These are phyloP conservation scores for Rutstroemia sp. DNA, from an alignment of 2,329 filamentous ascomycete genomes.

Conservation along the genomic window DNA sequence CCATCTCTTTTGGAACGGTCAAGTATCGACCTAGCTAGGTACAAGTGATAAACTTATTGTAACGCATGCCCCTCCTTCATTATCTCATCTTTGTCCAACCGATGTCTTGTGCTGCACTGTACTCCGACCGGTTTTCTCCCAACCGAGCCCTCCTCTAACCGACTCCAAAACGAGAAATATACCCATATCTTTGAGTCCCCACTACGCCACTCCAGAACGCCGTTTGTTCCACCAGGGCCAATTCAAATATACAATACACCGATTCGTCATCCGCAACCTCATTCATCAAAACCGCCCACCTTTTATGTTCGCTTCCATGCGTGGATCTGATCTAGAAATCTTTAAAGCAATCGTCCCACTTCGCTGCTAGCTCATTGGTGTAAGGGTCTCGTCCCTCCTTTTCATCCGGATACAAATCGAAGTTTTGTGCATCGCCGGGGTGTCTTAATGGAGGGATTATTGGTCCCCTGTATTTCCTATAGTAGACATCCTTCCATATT, in stretches of 20 bases:
- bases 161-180: too few relatives aligned
- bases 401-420: conserved; percentile 77
- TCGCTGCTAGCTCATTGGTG: conserved; percentile 58
- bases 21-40: not conserved
- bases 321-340: conserved; percentile 48
- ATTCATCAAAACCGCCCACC: not conserved
- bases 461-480: conserved; percentile 57
- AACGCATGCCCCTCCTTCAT: not conserved
- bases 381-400: conserved; percentile 58
- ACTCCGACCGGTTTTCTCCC: not conserved
- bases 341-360: conserved; percentile 64
- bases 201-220: conserved; percentile 5
- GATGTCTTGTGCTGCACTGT: not conserved
- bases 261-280: not conserved
- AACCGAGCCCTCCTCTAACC: too few relatives aligned
- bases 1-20: not conserved
- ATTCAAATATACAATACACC: conserved; percentile 1
- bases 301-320: conserved; percentile 3
- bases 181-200: not conserved
- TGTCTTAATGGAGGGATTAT: conserved; percentile 70
- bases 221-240: conserved; percentile 3
- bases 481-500: conserved; percentile 66
- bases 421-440: conserved; percentile 70
- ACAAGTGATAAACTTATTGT: too few relatives aligned
- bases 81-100: not conserved